phyloP scores from a whole-genome alignment of 345 rosid species.

The Eucalyptus regnans region DNA sequence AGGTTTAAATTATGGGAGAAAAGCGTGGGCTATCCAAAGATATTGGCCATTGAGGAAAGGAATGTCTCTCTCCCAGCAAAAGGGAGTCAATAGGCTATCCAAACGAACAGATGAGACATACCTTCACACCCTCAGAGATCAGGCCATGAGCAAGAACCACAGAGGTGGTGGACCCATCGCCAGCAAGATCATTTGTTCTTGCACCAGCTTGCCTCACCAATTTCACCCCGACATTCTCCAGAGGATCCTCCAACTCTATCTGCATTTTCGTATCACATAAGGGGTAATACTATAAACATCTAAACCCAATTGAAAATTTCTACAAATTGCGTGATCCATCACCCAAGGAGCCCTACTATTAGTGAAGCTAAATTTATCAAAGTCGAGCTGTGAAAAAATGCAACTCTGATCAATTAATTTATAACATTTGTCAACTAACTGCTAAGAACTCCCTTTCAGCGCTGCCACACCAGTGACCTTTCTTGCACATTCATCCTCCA shows the following conservation, averaged over 20 bases:
- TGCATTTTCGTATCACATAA: not conserved
- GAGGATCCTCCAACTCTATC: slow-evolving; percentile 88
- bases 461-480: not conserved
- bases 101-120: not conserved
- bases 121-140: slow-evolving; percentile 82
- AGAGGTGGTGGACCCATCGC: slow-evolving; percentile 95
- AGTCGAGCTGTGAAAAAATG: not conserved
- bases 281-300: not conserved
- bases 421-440: not conserved
- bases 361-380: not conserved
- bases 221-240: slow-evolving; percentile 95
- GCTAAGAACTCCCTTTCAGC: not conserved
- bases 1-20: not conserved
- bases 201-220: slow-evolving; percentile 98
- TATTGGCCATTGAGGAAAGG: not conserved
- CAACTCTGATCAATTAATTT: not conserved
- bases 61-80: not conserved
- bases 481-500: not conserved
- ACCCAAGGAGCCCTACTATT: not conserved
- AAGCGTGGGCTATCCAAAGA: not conserved
- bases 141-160: slow-evolving; percentile 86
- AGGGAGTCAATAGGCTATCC: not conserved
- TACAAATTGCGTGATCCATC: not conserved
- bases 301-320: not conserved
- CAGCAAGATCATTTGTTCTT: slow-evolving; percentile 84